Base-by-base conservation (phyloP, 2,329 filamentous ascomycete genomes). In the Scedosporium dehoogii region DNA sequence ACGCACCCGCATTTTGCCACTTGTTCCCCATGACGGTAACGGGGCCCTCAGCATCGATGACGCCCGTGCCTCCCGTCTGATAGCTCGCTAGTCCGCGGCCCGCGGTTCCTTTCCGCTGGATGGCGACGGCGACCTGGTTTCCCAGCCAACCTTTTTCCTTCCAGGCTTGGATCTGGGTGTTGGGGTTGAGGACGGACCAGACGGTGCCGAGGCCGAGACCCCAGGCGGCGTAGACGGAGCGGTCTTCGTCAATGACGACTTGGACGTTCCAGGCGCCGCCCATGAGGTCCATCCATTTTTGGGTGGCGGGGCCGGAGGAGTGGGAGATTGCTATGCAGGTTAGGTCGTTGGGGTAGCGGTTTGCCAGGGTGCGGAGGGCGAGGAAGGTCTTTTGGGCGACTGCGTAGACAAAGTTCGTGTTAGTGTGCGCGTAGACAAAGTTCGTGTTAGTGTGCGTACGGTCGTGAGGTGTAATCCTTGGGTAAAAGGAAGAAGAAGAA, bases 271-370 rank as follows among this genome's bases (percentile, higher is more conserved):
- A 83, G 14, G 81, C 74, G 63, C 83, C 83, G 69, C 83, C 83
- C 12, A 86, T 70, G 18, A 84, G 74, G 65, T 82, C 79, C 56
- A 84, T 68, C 83, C 83, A 86, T 65, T 81, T 81, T 44, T 76
- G 71, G 1, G 84, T 86, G 33, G 84, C 82, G 23, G 77, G 73
- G 3, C 75, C 71, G 7, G 83, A 85, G 46, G 83, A 81, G 73
- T 86, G 84, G 25, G 83, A 85, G 59, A 86, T 75, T 65, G 83
- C 83, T 62, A 86, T 75, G 73, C 82, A 85, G 63, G 76, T 77
- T 10, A 85, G 73, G 51, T 73, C 72, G 67, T 72, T 71, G 60
- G 78, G 73, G 66, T 83, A 75, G 59, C 78, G 79, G 70, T 80
- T 81, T 12, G 82, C 78, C 63, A 86, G 75, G 53, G 79, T 73